Conservation (phyloP, 2,329 filamentous ascomycete species). For the Hypomyces perniciosus region DNA sequence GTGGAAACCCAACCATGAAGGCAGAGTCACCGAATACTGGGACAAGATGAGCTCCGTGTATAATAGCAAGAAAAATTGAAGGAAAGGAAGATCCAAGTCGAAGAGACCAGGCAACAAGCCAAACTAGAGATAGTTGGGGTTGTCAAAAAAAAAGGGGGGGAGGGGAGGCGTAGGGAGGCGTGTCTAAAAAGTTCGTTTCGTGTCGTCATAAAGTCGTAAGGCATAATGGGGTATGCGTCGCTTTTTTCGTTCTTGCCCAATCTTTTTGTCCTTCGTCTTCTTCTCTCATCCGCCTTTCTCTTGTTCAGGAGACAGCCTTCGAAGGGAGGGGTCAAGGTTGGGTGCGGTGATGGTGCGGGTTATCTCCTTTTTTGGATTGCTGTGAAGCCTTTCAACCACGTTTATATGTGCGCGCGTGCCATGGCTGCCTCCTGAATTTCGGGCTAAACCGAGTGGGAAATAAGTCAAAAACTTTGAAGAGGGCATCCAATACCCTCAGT, state of each 20-base stretch:
- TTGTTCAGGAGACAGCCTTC: slow-evolving; percentile 8
- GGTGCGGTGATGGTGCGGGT: slow-evolving; percentile 16
- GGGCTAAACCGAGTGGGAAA: slow-evolving; percentile 1
- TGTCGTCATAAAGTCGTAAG: slow-evolving; percentile 22
- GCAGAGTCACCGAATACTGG: neutral
- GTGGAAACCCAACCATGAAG: neutral
- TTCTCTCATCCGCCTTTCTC: slow-evolving; percentile 1
- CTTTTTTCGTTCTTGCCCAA: slow-evolving; percentile 7
- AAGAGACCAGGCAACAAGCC: neutral
- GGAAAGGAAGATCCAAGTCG: neutral
- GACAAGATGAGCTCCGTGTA: neutral
- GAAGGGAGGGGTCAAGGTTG: slow-evolving; percentile 3
- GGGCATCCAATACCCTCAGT: neutral
- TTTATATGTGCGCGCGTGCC: slow-evolving; percentile 22
- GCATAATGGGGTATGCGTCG: slow-evolving; percentile 9
- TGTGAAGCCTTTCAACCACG: slow-evolving; percentile 35
- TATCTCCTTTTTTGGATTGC: slow-evolving; percentile 27
- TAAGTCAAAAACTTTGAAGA: neutral
- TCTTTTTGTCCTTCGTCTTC: slow-evolving; percentile 5
- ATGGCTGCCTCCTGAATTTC: slow-evolving; percentile 6
- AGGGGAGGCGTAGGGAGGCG: neutral
- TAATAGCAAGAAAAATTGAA: neutral
- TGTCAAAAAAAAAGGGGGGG: neutral
- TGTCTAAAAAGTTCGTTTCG: slow-evolving; percentile 17
- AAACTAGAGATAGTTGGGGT: neutral